Conservation (phyloP, 345 rosid species). For the Eucalyptus brandiana region DNA sequence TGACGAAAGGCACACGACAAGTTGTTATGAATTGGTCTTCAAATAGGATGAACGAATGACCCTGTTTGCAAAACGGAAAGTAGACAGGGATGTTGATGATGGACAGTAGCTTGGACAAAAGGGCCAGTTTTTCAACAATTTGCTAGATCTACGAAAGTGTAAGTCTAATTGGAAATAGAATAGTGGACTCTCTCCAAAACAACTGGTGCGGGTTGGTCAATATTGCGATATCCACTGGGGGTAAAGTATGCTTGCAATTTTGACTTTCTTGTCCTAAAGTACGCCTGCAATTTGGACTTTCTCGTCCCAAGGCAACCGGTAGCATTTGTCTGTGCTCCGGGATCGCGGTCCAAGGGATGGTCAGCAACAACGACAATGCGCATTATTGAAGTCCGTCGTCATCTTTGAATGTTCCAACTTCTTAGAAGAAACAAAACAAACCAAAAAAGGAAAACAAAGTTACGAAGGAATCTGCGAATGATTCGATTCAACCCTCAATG, state of each 20-base stretch:
- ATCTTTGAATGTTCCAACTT: neutral
- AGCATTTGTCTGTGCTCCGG: neutral
- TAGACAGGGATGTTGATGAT: neutral
- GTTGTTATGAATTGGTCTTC: neutral
- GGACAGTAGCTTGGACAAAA: neutral
- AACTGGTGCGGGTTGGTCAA: neutral
- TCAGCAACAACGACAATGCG: neutral
- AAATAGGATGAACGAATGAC: neutral
- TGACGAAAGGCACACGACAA: accelerated
- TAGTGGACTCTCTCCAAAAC: neutral
- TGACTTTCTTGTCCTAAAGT: neutral
- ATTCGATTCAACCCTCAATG: neutral
- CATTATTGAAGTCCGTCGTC: neutral
- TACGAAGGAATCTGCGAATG: neutral
- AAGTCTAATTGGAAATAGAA: neutral
- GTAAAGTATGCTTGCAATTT: neutral
- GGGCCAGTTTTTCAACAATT: neutral
- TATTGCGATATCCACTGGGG: neutral
- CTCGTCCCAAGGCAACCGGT: neutral
- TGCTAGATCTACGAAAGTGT: neutral
- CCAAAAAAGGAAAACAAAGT: neutral
- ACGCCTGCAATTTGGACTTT: neutral
- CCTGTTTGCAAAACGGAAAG: neutral
- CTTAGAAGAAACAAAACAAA: neutral
- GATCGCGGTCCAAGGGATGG: neutral